These are phyloP conservation scores for Phytophthora vignae DNA, from an alignment of 352 stramenopile species.

Conservation along the genomic window DNA sequence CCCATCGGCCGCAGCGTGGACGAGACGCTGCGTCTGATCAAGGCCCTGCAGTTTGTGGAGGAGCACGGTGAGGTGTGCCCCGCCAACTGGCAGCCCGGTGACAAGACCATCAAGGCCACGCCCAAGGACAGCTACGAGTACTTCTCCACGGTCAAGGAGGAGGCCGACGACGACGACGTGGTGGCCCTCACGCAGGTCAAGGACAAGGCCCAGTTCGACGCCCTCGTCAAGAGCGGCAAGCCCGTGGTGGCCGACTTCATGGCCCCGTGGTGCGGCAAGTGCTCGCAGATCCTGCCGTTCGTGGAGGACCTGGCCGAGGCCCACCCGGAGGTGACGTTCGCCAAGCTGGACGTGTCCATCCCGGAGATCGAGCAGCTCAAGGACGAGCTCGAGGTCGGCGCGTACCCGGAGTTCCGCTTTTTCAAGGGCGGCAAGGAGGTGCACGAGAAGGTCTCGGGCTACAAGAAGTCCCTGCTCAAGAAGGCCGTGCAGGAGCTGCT, in stretches of 20 bases:
- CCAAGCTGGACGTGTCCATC: slow-evolving; percentile 79
- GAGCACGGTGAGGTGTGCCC: slow-evolving; percentile 94
- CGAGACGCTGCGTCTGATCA: slow-evolving; percentile 92
- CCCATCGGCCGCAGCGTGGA: slow-evolving; percentile 93
- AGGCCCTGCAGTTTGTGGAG: slow-evolving; percentile 94
- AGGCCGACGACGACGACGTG: slow-evolving; percentile 50
- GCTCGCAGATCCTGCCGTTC: slow-evolving; percentile 82
- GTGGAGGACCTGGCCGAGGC: slow-evolving; percentile 73
- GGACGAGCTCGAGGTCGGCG: slow-evolving; percentile 73
- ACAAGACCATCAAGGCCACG: slow-evolving; percentile 91
- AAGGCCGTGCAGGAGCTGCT: slow-evolving; percentile 67
- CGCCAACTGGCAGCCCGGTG: slow-evolving; percentile 93
- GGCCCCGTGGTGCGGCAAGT: slow-evolving; percentile 91
- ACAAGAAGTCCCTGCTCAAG: slow-evolving; percentile 89
- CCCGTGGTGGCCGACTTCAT: slow-evolving; percentile 84
- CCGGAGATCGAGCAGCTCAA: slow-evolving; percentile 80
- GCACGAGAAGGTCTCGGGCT: slow-evolving; percentile 72
- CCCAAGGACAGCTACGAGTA: slow-evolving; percentile 86
- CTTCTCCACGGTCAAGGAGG: slow-evolving; percentile 79
- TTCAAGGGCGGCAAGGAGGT: slow-evolving; percentile 87
- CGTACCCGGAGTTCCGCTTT: slow-evolving; percentile 87
- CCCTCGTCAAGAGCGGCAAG: slow-evolving; percentile 72
- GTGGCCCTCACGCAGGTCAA: slow-evolving; percentile 60
- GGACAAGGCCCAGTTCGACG: slow-evolving; percentile 69
- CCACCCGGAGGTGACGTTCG: slow-evolving; percentile 78